Base-by-base conservation (phyloP, 176 grass and related monocot species). In the Calamus simplicifolius region DNA sequence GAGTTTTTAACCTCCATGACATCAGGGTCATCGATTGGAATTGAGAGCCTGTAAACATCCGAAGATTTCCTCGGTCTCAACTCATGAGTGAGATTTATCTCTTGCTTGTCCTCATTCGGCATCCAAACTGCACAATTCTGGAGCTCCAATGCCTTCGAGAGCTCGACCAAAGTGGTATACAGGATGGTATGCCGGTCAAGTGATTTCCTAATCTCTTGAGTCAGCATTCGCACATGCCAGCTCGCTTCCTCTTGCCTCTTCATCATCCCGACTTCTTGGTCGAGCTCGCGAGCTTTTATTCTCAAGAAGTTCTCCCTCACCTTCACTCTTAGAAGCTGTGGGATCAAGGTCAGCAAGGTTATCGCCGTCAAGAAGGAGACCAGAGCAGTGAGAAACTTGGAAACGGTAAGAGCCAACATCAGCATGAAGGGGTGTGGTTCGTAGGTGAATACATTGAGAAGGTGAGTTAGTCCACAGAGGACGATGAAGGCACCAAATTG, bases 51-150 rank as follows among this genome's bases (percentile, higher is more conserved):
- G 18, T 70, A 72, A 4, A 72, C 68, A 56, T 73, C 72, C 4
- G 72, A 66, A n/a, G 77, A 63, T 57, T 56, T 71, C 55, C 74
- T 79, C 13, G 68, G 58, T 18, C 78, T 81, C 58, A 94, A 50
- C 48, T 94, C 77, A 69, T 94, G 89, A 7, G 84, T 88, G 18
- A 94, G 13, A 52, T 85, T 63, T 85, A 94, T 88, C 29, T 70
- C 25, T 10, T 49, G 72, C 54, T 63, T 72, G 53, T 28, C 69
- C 25, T 85, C 84, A 19, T 81, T 31, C 0, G 77, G 80, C 89
- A 88, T 94, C 89, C 89, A 94, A 1, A 94, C 84, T 16, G 89
- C 84, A 52, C 89, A 94, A 17, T 94, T 88, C 69, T 85, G 77
- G 26, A 94, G 63, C 8, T 79, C 57, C 27, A 94, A 61, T 1